Evolutionary conservation across 805 yeast species (phyloP).

Genomic region (Grigorovia yakushimaensis): DNA sequence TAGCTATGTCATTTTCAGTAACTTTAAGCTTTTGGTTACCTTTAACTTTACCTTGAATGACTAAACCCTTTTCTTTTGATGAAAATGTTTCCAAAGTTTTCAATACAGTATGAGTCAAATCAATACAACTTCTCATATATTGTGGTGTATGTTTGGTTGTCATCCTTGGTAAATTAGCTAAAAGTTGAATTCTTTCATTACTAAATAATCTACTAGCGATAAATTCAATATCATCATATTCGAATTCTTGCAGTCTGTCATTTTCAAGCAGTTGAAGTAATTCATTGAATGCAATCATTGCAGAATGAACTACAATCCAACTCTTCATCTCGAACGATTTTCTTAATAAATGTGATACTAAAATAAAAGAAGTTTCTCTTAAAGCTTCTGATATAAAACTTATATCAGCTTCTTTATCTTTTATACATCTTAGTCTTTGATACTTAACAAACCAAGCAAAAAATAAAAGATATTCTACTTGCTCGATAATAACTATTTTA

Average conservation of each 20-base stretch:
- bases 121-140: conserved; percentile 50
- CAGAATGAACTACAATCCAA: conserved; percentile 59
- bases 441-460: conserved; percentile 70
- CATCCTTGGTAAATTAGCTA: conserved; percentile 51
- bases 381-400: conserved; percentile 46
- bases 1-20: conserved; percentile 27
- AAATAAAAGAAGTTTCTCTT: conserved; percentile 49
- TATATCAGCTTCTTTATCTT: conserved; percentile 21
- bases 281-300: conserved; percentile 57
- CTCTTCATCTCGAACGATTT: conserved; percentile 35
- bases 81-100: conserved; percentile 54
- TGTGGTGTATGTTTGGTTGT: conserved; percentile 56
- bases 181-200: conserved; percentile 44
- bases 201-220: conserved; percentile 63
- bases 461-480: conserved; percentile 45
- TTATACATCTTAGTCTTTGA: conserved; percentile 35
- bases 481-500: conserved; percentile 24
- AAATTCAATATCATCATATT: conserved; percentile 40
- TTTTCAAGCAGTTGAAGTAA: conserved; percentile 38
- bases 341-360: conserved; percentile 34
- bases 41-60: conserved; percentile 37
- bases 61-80: conserved; percentile 42
- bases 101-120: conserved; percentile 53
- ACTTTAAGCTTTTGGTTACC: conserved; percentile 17
- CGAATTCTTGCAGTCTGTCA: conserved; percentile 30